Conservation (phyloP, 768 basidiomycete species). For the Termitomyces sp. region DNA sequence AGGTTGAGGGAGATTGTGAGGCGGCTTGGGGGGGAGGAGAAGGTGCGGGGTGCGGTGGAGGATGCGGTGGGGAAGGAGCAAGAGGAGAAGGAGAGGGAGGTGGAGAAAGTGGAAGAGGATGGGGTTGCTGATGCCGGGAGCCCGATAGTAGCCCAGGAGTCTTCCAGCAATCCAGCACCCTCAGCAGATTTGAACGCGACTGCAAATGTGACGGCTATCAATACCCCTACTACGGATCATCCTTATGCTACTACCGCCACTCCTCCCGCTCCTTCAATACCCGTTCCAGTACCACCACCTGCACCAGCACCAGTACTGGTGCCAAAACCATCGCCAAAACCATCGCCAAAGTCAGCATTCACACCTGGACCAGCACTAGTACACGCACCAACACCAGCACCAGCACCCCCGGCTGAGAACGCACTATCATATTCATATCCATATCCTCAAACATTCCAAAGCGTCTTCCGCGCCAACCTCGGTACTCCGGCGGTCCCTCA, state of each 20-base stretch:
- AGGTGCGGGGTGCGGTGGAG: neutral
- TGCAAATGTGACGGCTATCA: too few species aligned
- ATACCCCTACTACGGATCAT: too few species aligned
- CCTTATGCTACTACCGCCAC: neutral
- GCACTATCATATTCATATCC: neutral
- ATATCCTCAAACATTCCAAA: neutral
- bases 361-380: too few species aligned
- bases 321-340: neutral
- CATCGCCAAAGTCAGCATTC: too few species aligned
- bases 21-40: neutral
- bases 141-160: neutral
- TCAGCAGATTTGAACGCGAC: neutral
- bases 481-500: too few species aligned
- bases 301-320: neutral
- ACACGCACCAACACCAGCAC: neutral
- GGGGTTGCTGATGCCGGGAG: neutral
- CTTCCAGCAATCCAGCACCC: neutral
- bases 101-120: too few species aligned
- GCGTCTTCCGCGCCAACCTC: neutral
- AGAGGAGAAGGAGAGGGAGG: neutral
- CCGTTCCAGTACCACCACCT: neutral
- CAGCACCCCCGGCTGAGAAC: neutral
- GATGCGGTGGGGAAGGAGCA: neutral
- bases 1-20: conserved; percentile 9
- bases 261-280: neutral